Evolutionary conservation across 2,329 filamentous ascomycete genomes (phyloP).

Genomic region (Penicillium janthinellum): DNA sequence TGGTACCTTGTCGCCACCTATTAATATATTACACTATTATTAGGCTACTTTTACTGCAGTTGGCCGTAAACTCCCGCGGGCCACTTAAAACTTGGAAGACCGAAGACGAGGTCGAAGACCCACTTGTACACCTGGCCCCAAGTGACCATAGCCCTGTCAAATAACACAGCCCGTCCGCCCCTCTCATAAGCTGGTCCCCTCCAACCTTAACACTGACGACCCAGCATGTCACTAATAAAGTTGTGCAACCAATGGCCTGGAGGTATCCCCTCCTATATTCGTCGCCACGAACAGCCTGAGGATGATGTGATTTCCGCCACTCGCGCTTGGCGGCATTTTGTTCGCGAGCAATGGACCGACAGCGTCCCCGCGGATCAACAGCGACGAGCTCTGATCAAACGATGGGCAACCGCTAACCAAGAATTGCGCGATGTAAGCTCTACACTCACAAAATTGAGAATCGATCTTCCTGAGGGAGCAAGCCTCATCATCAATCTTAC

Average conservation of each 20-base stretch:
- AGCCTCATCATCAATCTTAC: not conserved
- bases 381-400: slow-evolving; percentile 16
- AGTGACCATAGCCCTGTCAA: too few species aligned
- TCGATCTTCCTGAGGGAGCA: not conserved
- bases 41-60: too few species aligned
- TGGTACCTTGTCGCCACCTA: too few species aligned
- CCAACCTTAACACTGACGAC: not conserved
- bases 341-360: slow-evolving; percentile 15
- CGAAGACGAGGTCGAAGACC: too few species aligned
- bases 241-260: slow-evolving; percentile 9
- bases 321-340: slow-evolving; percentile 18
- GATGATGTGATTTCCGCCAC: slow-evolving; percentile 11
- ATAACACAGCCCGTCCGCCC: not conserved
- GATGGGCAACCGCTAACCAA: slow-evolving; percentile 18
- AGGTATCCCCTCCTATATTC: slow-evolving; percentile 15
- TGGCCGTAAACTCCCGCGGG: too few species aligned
- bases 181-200: not conserved
- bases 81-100: too few species aligned
- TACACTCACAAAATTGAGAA: not conserved
- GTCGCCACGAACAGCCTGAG: slow-evolving; percentile 14
- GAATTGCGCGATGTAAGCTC: slow-evolving; percentile 11
- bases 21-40: too few species aligned
- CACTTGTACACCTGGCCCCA: too few species aligned
- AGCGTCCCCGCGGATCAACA: slow-evolving; percentile 14
- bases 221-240: slow-evolving; percentile 3